phyloP scores from a whole-genome alignment of 2,329 filamentous ascomycete genomes.

The Penicillium freii region DNA sequence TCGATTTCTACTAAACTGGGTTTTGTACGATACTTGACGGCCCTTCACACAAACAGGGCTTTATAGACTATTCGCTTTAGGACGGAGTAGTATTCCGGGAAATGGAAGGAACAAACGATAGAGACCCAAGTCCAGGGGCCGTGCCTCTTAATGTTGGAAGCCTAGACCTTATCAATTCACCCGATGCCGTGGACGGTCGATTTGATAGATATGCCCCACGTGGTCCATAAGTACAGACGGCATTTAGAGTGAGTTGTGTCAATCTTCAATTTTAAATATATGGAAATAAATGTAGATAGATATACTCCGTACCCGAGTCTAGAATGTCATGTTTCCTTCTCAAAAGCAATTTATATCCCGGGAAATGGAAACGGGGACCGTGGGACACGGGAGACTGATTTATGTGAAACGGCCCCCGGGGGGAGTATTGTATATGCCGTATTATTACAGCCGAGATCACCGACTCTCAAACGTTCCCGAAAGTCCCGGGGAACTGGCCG shows the following conservation, averaged over 20 bases:
- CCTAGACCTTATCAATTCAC: not conserved
- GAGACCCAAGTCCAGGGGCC: not conserved
- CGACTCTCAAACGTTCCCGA: not conserved
- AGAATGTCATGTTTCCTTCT: not conserved
- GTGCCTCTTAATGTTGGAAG: not conserved
- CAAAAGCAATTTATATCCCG: not conserved
- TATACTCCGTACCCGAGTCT: not conserved
- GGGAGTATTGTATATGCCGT: not conserved
- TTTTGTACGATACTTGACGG: not conserved
- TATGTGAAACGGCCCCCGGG: slow-evolving; percentile 5
- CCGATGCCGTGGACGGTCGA: not conserved
- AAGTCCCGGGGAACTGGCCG: not conserved
- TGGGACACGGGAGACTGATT: not conserved
- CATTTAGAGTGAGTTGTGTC: not conserved
- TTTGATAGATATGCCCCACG: not conserved
- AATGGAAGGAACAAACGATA: not conserved
- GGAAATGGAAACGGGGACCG: not conserved
- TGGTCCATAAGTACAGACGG: not conserved
- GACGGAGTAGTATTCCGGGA: not conserved
- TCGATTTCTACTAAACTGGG: not conserved
- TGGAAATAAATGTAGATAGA: not conserved
- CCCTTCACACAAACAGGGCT: not conserved
- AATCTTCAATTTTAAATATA: not conserved
- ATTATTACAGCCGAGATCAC: slow-evolving; percentile 1
- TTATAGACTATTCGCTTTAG: too few species aligned